Evolutionary conservation across 176 grass and related monocot genomes (phyloP).

Genomic region (Pharus latifolius): DNA sequence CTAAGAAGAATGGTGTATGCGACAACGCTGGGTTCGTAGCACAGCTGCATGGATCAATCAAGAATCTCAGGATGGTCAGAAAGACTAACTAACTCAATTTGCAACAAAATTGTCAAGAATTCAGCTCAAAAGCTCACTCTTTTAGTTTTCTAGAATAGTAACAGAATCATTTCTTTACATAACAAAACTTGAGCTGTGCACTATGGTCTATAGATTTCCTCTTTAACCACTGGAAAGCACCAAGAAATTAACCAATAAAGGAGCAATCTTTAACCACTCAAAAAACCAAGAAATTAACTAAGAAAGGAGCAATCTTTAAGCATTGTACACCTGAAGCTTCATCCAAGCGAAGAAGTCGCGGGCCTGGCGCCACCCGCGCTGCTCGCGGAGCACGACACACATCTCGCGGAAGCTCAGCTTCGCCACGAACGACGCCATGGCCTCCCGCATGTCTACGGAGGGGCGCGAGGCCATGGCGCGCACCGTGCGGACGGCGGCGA

Average conservation of each 20-base stretch:
- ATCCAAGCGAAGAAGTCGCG: constrained; percentile 95
- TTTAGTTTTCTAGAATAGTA: no score
- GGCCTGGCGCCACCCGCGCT: constrained; percentile 71
- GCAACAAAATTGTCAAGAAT: neutral
- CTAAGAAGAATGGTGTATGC: constrained; percentile 83
- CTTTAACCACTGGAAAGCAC: no score
- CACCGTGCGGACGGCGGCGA: constrained; percentile 57
- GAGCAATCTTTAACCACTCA: no score
- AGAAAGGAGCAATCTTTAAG: neutral
- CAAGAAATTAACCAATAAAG: no score
- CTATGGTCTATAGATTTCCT: no score
- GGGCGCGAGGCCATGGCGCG: constrained; percentile 47
- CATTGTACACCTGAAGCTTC: constrained; percentile 60
- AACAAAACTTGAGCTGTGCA: no score
- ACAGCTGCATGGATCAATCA: constrained; percentile 51
- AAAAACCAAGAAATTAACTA: neutral
- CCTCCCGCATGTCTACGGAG: constrained; percentile 47
- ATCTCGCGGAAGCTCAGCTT: constrained; percentile 95
- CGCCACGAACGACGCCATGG: constrained; percentile 72
- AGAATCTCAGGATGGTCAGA: neutral
- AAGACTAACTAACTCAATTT: neutral
- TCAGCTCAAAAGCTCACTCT: neutral
- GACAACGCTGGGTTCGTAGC: constrained; percentile 79
- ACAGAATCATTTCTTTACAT: no score
- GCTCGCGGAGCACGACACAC: constrained; percentile 88